Conservation (phyloP, 441 rosid species). For the Gossypium trilobum region DNA sequence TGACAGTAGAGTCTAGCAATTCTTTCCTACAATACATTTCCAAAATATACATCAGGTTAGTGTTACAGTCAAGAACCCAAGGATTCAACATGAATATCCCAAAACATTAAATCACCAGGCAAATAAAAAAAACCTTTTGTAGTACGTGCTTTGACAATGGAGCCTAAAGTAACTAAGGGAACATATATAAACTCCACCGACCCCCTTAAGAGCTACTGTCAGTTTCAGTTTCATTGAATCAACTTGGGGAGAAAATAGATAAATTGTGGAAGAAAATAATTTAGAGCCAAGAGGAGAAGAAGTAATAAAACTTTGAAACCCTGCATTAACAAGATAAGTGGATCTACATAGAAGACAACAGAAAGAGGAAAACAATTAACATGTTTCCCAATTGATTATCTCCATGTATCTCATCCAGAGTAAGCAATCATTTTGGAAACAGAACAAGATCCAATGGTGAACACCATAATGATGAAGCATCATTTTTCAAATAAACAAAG, state of each 20-base stretch:
- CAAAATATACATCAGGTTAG: conserved; percentile 17
- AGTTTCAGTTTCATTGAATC: not conserved
- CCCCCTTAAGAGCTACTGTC: not conserved
- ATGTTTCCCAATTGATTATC: no score
- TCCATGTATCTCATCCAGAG: not conserved
- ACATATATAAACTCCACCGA: not conserved
- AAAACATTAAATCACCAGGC: not conserved
- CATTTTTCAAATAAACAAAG: not conserved
- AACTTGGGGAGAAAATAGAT: not conserved
- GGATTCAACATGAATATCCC: not conserved
- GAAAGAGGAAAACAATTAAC: no score
- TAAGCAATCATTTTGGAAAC: not conserved
- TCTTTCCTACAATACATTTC: conserved; percentile 34
- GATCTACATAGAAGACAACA: no score
- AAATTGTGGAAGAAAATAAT: no score
- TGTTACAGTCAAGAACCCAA: conserved; percentile 1
- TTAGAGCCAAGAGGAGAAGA: no score
- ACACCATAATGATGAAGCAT: conserved; percentile 11
- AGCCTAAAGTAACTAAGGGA: not conserved
- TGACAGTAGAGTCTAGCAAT: conserved; percentile 38
- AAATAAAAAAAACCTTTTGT: not conserved
- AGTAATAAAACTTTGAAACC: no score
- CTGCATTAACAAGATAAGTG: no score
- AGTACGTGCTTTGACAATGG: not conserved
- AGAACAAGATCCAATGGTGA: not conserved